Evolutionary conservation across 257 asterid genomes (phyloP), one percentile per base, ranked within the genome.

Genomic region (Ocimum tenuiflorum): DNA sequence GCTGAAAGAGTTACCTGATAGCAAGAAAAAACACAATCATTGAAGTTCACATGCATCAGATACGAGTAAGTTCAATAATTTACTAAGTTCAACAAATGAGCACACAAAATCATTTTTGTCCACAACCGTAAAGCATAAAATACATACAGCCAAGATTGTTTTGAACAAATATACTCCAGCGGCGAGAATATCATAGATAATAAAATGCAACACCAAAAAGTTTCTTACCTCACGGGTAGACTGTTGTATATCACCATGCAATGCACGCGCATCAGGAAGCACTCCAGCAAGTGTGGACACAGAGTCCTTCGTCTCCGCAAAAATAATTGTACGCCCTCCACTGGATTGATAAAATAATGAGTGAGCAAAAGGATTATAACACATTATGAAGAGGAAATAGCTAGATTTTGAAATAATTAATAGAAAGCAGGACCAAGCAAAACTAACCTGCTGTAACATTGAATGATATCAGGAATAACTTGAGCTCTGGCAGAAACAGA

Each of bases 201-300:
- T n/a, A n/a, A n/a, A n/a, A n/a, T n/a, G n/a, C n/a, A n/a, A n/a
- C n/a, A n/a, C 31, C 31, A 27, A 51, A 27, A 51, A 33, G 39
- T 33, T 69, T 31, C 56, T 73, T 75, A 88, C 99, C 91, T 94
- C 99, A 60, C 99, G 97, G 59, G 95, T 91, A 14, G 90, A 65
- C 80, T 94, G 99, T 24, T 94, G 97, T 70, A 94, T 94, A 77
- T 94, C 99, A 12, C 99, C 97, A 76, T 94, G 99, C 81, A 94
- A 79, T n/a, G 99, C 95, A 60, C 96, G 94, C 49, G 99, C 90
- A 42, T 94, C 99, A 55, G 90, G 97, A 82, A 94, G 88, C 23
- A 86, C 39, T 36, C 96, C 95, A 77, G 99, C 84, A 70, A 94
- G 95, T 60, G 94, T 86, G 20, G 97, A 90, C 65, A 96, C 96